Base-by-base conservation (phyloP, 2,329 filamentous ascomycete genomes). In the Fusarium globosum region DNA sequence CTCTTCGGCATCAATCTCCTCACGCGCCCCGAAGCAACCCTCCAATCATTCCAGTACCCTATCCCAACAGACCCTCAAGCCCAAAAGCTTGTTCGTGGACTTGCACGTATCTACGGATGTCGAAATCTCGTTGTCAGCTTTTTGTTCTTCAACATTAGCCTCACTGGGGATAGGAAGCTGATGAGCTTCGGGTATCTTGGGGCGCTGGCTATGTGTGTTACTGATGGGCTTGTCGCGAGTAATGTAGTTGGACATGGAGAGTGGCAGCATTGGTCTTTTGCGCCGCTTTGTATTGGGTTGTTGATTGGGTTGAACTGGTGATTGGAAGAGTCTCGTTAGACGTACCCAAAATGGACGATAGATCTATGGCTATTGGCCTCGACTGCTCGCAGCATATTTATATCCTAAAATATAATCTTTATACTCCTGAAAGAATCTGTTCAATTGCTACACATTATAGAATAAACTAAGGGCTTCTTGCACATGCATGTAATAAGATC, bases 1-100 rank as follows among this genome's bases (percentile, higher is more conserved):
- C 48, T 68, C 13, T 53, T 68, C n/a, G 65, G 64, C 3, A 52
- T 68, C 48, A 68, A 62, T 21, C 63, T 68, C 14, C 30, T 68
- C 15, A 49, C 65, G 2, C 64, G 64, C 21, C 65, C 63, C 1
- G 65, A 62, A 62, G 55, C 55, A 20, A 55, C 63, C 1, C 48
- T 68, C 11, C 36, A 52, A 15, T 38, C 39, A 1, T 36, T 68
- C 11, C n/a, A 68, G 1, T 68, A 23, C n/a, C 36, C n/a, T 4
- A 28, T 68, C 2, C 63, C 64, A 0, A 10, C 42, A 9, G 65
- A 68, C 18, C 36, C 48, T 6, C 38, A 68, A 13, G 65, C 64
- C 6, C 36, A 33, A 7, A 48, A 61, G 7, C 65, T 68, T 12
- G 49, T 67, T 2, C 42, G 36, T 3, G 65, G 64, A 0, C n/a